A percentile compares a stretch with the other conserved stretches of the same genome.
These are phyloP conservation scores for Deuterostichococcus epilithicus DNA, from an alignment of 139 green algal species.

Conservation along the genomic window DNA sequence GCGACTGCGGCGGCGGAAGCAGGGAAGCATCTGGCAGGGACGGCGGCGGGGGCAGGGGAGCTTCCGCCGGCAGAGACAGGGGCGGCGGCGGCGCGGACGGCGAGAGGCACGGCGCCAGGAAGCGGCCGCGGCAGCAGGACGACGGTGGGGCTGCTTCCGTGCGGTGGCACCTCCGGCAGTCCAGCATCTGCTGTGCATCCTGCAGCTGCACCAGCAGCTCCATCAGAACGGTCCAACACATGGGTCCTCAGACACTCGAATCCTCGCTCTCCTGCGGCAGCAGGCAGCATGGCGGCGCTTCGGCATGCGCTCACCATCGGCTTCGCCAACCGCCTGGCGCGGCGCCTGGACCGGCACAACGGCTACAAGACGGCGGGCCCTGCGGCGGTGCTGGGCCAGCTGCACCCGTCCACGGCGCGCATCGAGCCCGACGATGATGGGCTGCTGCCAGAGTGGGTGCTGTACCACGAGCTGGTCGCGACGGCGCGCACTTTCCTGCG, in stretches of 20 bases:
- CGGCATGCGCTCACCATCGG: conserved; percentile 67
- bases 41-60: no score
- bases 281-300: conserved; percentile 17
- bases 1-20: no score
- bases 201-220: no score
- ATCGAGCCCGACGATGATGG: conserved; percentile 79
- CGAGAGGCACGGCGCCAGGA: background rate
- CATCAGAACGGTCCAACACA: no score
- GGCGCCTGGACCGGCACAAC: conserved; percentile 81
- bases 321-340: conserved; percentile 80
- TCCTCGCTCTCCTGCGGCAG: background rate
- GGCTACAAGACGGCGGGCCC: conserved; percentile 79
- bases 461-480: conserved; percentile 90
- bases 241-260: no score
- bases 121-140: background rate
- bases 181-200: no score
- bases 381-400: conserved; percentile 54
- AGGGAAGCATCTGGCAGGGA: no score
- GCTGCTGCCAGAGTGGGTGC: conserved; percentile 87
- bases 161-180: no score
- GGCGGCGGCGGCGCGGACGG: no score
- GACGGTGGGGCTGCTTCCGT: background rate
- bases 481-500: conserved; percentile 72
- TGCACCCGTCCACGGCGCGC: conserved; percentile 63
- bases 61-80: no score